A percentile compares a stretch with the other conserved stretches of the same genome.
These are phyloP conservation scores for Aristolochia contorta DNA, from an alignment of 164 flowering plant species.

Conservation along the genomic window DNA sequence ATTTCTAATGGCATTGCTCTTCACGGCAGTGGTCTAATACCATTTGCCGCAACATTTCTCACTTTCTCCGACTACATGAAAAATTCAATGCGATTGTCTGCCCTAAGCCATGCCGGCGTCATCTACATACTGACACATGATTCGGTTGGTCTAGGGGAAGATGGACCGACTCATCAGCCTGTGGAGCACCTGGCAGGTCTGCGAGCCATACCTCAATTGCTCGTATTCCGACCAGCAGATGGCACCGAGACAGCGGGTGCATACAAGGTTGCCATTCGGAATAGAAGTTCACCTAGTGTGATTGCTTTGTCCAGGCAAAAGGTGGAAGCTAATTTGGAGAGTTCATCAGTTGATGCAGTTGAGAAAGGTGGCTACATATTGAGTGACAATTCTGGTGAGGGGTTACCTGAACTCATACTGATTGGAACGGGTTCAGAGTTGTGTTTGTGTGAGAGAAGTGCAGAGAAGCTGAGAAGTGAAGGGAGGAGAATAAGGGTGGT, in stretches of 20 bases:
- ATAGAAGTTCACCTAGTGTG: conserved; percentile 30
- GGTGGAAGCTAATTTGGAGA: conserved; percentile 31
- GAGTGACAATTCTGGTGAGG: conserved; percentile 68
- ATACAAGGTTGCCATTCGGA: conserved; percentile 37
- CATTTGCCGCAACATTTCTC: conserved; percentile 54
- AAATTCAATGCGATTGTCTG: conserved; percentile 38
- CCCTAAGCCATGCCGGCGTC: conserved; percentile 49
- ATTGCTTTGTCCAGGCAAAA: conserved; percentile 50
- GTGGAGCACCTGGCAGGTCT: conserved; percentile 53
- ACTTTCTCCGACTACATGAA: conserved; percentile 59
- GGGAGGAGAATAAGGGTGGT: conserved; percentile 85
- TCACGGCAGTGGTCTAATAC: conserved; percentile 51
- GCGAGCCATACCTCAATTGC: conserved; percentile 42
- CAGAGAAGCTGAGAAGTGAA: conserved; percentile 69
- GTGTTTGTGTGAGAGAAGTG: conserved; percentile 75
- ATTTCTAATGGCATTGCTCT: conserved; percentile 56
- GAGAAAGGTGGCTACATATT: conserved; percentile 82
- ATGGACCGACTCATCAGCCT: conserved; percentile 76
- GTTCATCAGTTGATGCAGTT: conserved; percentile 80
- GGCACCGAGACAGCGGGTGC: conserved; percentile 68
- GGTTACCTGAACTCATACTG: conserved; percentile 83
- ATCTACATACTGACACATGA: conserved; percentile 62
- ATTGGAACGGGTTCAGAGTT: conserved; percentile 88
- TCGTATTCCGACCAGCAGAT: conserved; percentile 53
- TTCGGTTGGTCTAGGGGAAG: conserved; percentile 67